Conservation (phyloP, 352 stramenopile species). For the Phytophthora tubulina region DNA sequence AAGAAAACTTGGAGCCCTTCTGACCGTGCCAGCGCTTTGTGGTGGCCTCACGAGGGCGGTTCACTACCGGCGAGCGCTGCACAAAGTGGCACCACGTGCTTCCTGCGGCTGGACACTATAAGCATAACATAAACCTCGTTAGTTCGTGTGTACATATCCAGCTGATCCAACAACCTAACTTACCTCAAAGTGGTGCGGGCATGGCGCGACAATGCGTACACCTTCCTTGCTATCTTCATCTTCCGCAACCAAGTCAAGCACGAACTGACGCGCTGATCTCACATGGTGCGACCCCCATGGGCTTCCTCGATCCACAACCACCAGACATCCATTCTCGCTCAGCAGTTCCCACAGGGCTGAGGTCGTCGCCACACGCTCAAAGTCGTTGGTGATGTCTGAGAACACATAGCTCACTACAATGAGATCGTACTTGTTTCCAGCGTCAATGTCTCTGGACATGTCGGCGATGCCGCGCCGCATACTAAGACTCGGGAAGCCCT, state of each 20-base stretch:
- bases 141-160: slow-evolving; percentile 6
- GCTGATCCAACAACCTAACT: neutral
- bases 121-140: slow-evolving; percentile 10
- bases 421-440: slow-evolving; percentile 79
- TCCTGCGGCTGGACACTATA: slow-evolving; percentile 70
- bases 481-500: slow-evolving; percentile 80
- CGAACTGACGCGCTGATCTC: slow-evolving; percentile 86
- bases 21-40: slow-evolving; percentile 87
- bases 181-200: slow-evolving; percentile 79
- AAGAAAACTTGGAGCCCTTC: slow-evolving; percentile 90
- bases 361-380: slow-evolving; percentile 79
- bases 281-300: slow-evolving; percentile 87
- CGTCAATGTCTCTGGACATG: slow-evolving; percentile 76
- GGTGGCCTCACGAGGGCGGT: slow-evolving; percentile 76
- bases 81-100: slow-evolving; percentile 91
- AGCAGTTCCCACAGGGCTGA: slow-evolving; percentile 86
- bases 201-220: slow-evolving; percentile 74
- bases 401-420: slow-evolving; percentile 82
- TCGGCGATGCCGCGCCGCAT: slow-evolving; percentile 76
- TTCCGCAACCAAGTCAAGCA: slow-evolving; percentile 74
- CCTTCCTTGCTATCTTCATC: slow-evolving; percentile 42
- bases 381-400: slow-evolving; percentile 86
- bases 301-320: slow-evolving; percentile 84
- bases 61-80: slow-evolving; percentile 79
- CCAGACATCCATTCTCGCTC: slow-evolving; percentile 73